Conservation (phyloP, 352 stramenopile species). For the Phytophthora litchii region DNA sequence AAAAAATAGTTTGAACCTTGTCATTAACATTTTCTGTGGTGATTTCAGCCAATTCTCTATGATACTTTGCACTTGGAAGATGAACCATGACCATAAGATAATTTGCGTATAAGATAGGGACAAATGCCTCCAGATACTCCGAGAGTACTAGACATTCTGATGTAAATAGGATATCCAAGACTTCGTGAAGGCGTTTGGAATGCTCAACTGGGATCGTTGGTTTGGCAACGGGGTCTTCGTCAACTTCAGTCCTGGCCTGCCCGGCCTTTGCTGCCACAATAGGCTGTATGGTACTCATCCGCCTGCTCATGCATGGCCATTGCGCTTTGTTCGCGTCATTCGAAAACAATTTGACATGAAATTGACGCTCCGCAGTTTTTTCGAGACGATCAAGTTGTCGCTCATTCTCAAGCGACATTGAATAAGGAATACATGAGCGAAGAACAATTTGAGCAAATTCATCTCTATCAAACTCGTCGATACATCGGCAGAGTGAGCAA, state of each 20-base stretch:
- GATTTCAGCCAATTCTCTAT: neutral
- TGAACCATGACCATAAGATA: neutral
- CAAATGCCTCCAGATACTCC: neutral
- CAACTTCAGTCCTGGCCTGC: neutral
- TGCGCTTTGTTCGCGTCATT: neutral
- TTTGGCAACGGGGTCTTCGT: neutral
- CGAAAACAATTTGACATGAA: neutral
- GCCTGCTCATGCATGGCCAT: neutral
- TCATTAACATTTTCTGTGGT: neutral
- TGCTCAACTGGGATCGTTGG: neutral
- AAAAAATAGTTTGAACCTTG: neutral
- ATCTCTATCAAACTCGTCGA: neutral
- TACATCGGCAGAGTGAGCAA: neutral
- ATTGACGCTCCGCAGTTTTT: neutral
- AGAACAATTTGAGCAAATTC: neutral
- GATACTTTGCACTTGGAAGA: neutral
- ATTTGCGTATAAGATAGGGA: neutral
- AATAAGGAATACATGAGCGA: conserved; percentile 1
- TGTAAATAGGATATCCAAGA: neutral
- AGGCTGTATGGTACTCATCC: neutral
- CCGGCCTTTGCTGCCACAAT: neutral
- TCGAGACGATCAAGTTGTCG: neutral
- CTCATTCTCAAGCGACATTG: neutral
- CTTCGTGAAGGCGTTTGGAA: neutral
- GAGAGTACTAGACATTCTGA: neutral